Evolutionary conservation across 164 flowering plant species (phyloP).

Genomic region (Umbellularia californica): DNA sequence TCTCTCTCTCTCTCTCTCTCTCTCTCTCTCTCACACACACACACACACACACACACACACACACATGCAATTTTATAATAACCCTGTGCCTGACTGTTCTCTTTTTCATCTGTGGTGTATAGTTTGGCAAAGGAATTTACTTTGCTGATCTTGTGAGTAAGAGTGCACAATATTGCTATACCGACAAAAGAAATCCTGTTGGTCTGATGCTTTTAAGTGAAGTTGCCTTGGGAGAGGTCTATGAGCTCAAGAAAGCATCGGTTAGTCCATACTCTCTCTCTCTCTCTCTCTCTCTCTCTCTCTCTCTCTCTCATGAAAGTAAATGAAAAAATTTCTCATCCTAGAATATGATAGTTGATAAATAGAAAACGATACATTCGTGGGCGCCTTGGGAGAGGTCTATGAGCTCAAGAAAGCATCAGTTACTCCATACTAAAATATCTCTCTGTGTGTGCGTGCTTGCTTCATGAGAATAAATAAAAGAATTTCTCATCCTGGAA

Average conservation of each 20-base stretch:
- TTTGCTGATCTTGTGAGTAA: conserved; percentile 98
- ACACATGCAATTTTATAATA: neutral
- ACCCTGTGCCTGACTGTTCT: conserved; percentile 1
- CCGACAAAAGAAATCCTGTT: conserved; percentile 72
- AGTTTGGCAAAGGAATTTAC: conserved; percentile 98
- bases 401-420: conserved; percentile 72
- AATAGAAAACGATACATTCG: too few relatives aligned
- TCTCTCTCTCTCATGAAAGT: conserved; percentile 15
- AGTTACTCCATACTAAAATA: conserved; percentile 39
- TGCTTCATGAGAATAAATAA: too few relatives aligned
- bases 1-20: conserved; percentile 29
- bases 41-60: too few relatives aligned
- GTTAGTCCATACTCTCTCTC: conserved; percentile 27
- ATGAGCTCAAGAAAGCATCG: conserved; percentile 72
- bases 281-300: conserved; percentile 4
- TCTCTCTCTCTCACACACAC: conserved; percentile 6
- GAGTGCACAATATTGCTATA: conserved; percentile 92
- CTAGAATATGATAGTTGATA: too few relatives aligned
- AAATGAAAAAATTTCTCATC: too few relatives aligned
- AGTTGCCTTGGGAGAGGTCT: conserved; percentile 88
- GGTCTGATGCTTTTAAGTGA: conserved; percentile 95
- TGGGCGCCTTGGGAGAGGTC: conserved; percentile 65
- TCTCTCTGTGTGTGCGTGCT: neutral
- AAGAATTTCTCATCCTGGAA: too few relatives aligned
- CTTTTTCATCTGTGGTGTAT: conserved; percentile 12